phyloP scores from a whole-genome alignment of 2,329 filamentous ascomycete genomes.

The Cytospora paraplurivora region DNA sequence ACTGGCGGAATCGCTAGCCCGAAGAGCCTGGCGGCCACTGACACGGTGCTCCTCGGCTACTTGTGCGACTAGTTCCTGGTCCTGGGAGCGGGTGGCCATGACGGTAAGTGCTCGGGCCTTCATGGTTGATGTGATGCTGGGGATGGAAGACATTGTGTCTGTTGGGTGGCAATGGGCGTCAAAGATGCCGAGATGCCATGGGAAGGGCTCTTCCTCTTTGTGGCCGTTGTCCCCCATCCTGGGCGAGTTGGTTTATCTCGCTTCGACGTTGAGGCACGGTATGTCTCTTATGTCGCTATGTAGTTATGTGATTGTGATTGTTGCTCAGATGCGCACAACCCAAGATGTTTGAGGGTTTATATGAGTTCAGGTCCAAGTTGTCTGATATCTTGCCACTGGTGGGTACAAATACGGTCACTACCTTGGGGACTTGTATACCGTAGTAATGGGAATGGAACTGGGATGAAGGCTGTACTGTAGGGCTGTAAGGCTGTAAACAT shows the following conservation, averaged over 20 bases:
- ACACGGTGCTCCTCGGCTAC: constrained; percentile 60
- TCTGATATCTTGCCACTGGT: too few species aligned
- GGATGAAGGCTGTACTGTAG: too few species aligned
- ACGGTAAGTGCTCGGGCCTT: constrained; percentile 66
- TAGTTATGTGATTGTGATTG: too few species aligned
- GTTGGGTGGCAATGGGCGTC: constrained; percentile 87
- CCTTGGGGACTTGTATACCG: background rate
- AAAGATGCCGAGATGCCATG: constrained; percentile 71
- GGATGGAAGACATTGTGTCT: constrained; percentile 68
- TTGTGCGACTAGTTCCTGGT: constrained; percentile 71
- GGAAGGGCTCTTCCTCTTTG: constrained; percentile 47
- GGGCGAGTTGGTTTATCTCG: background rate
- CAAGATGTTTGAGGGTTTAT: too few species aligned
- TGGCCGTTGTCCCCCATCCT: constrained; percentile 20
- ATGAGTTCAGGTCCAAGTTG: too few species aligned
- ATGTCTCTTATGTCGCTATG: too few species aligned
- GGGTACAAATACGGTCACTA: background rate
- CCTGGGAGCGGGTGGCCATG: constrained; percentile 76
- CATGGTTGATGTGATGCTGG: constrained; percentile 61
- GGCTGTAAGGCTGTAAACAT: too few species aligned
- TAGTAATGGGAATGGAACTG: background rate
- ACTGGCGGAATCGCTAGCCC: constrained; percentile 32
- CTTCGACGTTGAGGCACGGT: too few species aligned
- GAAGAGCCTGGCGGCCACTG: constrained; percentile 31
- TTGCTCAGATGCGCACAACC: too few species aligned